These are phyloP conservation scores for Apiospora koreana DNA, from an alignment of 2,329 filamentous ascomycete genomes.

Conservation along the genomic window DNA sequence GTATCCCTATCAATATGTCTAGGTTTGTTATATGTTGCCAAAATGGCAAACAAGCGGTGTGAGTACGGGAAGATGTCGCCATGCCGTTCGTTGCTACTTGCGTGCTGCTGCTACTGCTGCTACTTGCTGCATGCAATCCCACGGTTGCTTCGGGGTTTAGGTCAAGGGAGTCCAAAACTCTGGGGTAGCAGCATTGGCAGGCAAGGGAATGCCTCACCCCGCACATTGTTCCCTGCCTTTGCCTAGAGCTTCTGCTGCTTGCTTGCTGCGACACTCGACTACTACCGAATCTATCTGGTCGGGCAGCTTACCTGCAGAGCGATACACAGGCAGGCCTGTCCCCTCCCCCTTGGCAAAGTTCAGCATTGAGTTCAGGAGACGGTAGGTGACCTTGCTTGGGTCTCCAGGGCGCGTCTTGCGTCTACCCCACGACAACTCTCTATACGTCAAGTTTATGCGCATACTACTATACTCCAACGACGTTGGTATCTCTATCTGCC, in stretches of 20 bases:
- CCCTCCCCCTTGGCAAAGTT: not conserved
- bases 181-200: not conserved
- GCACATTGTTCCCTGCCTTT: not conserved
- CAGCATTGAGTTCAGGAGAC: not conserved
- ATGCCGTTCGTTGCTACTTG: not conserved
- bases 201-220: not conserved
- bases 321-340: not conserved
- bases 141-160: not conserved
- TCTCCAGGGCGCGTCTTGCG: not conserved
- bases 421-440: not conserved
- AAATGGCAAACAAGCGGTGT: not conserved
- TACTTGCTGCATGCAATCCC: not conserved
- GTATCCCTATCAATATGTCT: not conserved
- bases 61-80: not conserved
- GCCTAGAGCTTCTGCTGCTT: not conserved
- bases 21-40: not conserved
- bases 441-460: not conserved
- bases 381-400: not conserved
- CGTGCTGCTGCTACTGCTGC: not conserved
- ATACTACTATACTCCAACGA: not conserved
- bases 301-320: not conserved
- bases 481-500: not conserved
- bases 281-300: not conserved
- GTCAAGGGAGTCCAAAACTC: not conserved
- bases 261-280: not conserved